These are phyloP conservation scores for Aaosphaeria pasadenensis DNA, from an alignment of 2,329 filamentous ascomycete genomes.

Conservation along the genomic window DNA sequence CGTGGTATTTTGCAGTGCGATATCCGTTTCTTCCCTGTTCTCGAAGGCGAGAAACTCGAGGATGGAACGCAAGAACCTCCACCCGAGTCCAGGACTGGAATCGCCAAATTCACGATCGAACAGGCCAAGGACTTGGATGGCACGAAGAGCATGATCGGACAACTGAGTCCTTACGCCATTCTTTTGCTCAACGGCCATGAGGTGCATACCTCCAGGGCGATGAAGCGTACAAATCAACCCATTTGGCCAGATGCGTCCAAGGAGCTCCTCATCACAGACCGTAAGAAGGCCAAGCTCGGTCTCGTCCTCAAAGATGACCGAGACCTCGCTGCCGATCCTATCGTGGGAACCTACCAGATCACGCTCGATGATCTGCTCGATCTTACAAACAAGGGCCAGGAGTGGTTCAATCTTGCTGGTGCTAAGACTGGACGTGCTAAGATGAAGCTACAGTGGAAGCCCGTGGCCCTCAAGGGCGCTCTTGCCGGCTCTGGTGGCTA, in stretches of 20 bases:
- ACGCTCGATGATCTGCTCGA: slow-evolving; percentile 92
- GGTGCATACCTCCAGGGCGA: slow-evolving; percentile 81
- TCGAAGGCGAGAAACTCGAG: slow-evolving; percentile 67
- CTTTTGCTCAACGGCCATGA: slow-evolving; percentile 90
- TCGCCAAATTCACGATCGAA: slow-evolving; percentile 87
- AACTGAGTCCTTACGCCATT: slow-evolving; percentile 85
- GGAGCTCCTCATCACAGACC: slow-evolving; percentile 92
- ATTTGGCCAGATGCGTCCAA: slow-evolving; percentile 93
- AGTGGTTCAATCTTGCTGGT: slow-evolving; percentile 90
- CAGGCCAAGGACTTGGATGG: slow-evolving; percentile 95
- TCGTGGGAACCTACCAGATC: slow-evolving; percentile 90
- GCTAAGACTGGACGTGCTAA: slow-evolving; percentile 82
- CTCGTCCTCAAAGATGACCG: slow-evolving; percentile 94
- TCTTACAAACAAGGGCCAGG: slow-evolving; percentile 85
- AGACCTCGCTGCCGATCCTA: slow-evolving; percentile 76
- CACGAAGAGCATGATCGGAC: slow-evolving; percentile 85
- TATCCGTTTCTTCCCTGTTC: slow-evolving; percentile 91
- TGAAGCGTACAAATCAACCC: slow-evolving; percentile 96
- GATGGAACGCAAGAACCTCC: slow-evolving; percentile 78
- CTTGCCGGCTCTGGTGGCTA: slow-evolving; percentile 81
- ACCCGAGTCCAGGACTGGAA: slow-evolving; percentile 89
- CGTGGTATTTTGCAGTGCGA: slow-evolving; percentile 79
- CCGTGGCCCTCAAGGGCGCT: slow-evolving; percentile 79
- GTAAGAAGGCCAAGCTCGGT: slow-evolving; percentile 84
- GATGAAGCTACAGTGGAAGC: slow-evolving; percentile 92